Conservation (phyloP, 257 asterid species). For the Cinchona pubescens region DNA sequence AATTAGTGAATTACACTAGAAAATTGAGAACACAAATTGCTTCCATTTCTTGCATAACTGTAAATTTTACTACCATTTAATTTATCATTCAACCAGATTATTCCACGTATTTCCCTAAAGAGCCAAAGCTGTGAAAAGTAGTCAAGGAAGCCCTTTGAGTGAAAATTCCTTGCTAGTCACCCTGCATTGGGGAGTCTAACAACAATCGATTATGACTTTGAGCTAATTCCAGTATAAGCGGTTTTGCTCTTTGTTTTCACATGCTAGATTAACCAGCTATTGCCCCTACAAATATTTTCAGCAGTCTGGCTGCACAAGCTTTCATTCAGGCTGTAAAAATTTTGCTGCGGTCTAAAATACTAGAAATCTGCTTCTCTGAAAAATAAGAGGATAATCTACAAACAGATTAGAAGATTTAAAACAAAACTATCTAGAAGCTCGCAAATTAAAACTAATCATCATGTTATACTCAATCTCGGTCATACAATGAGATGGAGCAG, state of each 20-base stretch:
- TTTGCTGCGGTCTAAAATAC: background rate
- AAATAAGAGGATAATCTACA: background rate
- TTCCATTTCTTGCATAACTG: background rate
- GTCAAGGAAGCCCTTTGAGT: conserved; percentile 17
- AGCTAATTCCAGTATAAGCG: background rate
- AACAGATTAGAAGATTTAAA: background rate
- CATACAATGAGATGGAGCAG: background rate
- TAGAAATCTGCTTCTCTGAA: background rate
- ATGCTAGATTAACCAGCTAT: background rate
- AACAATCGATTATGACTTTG: no score
- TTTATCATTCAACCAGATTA: no score
- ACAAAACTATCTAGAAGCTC: background rate
- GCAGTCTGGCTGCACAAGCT: no score
- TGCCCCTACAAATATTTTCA: no score
- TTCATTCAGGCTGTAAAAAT: background rate
- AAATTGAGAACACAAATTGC: background rate
- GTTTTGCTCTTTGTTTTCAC: background rate
- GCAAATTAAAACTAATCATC: background rate
- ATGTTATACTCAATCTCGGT: background rate
- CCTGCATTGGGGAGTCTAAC: no score
- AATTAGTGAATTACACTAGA: background rate
- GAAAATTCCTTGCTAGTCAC: no score
- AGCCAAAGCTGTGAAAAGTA: background rate
- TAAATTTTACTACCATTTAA: background rate
- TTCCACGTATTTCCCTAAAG: background rate